Evolutionary conservation across 257 asterid species (phyloP).

Genomic region (Solanum piurae): DNA sequence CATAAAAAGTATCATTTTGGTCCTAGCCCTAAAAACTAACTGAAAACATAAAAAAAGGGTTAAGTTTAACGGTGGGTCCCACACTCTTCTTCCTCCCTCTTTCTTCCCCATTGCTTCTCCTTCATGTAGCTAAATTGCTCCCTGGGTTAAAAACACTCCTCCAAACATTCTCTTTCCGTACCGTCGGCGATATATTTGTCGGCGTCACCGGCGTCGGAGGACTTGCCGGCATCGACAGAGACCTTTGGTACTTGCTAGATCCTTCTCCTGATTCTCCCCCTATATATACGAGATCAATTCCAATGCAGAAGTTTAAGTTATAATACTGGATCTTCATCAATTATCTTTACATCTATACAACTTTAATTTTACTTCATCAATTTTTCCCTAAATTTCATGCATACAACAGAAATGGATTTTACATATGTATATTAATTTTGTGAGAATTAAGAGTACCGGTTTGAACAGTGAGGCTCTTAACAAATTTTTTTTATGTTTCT

Average conservation of each 20-base stretch:
- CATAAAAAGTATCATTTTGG: too few relatives aligned
- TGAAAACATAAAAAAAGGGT: too few relatives aligned
- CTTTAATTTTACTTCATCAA: neutral
- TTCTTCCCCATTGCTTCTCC: too few relatives aligned
- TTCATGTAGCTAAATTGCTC: conserved; percentile 37
- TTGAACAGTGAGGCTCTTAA: conserved; percentile 33
- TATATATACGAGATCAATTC: neutral
- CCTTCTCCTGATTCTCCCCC: conserved; percentile 31
- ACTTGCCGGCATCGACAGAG: conserved; percentile 49
- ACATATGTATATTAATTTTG: neutral
- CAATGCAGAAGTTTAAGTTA: neutral
- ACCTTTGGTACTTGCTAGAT: conserved; percentile 36
- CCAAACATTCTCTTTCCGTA: conserved; percentile 73
- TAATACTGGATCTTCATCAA: neutral
- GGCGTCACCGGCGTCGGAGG: conserved; percentile 55
- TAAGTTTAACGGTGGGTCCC: too few relatives aligned
- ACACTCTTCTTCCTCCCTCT: too few relatives aligned
- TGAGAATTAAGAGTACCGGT: conserved; percentile 1
- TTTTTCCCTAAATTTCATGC: neutral
- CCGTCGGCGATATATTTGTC: conserved; percentile 37
- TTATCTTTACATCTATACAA: neutral
- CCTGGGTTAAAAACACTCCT: conserved; percentile 98
- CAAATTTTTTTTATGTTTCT: too few relatives aligned
- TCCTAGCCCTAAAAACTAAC: too few relatives aligned
- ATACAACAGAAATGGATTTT: neutral